Conservation (phyloP, 176 grass and related monocot species). For the Oryza meridionalis region DNA sequence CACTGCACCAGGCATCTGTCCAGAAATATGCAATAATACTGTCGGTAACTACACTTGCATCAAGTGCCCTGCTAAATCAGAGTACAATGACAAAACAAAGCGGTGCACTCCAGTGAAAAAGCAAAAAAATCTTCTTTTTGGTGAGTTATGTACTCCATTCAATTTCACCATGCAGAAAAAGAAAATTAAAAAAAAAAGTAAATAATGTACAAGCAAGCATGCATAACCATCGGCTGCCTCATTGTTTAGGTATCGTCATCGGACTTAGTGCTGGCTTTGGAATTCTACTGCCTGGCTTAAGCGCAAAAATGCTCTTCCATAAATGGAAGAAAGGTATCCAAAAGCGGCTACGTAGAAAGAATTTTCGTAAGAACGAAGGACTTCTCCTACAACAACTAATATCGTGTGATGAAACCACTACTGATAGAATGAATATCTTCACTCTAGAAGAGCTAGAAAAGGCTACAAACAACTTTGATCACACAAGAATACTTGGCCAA, state of each 20-base stretch:
- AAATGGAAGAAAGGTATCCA: constrained; percentile 19
- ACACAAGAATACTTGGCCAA: neutral
- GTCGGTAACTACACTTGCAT: too few species aligned
- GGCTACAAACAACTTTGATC: neutral
- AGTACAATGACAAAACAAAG: too few species aligned
- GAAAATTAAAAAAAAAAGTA: too few species aligned
- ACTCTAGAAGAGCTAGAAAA: neutral
- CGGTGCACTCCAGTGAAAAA: too few species aligned
- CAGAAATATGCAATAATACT: too few species aligned
- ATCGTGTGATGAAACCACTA: neutral
- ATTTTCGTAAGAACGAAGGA: constrained; percentile 31
- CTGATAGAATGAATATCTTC: neutral
- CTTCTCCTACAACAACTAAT: constrained; percentile 29
- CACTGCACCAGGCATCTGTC: too few species aligned
- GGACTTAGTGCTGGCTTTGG: neutral
- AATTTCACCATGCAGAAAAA: too few species aligned
- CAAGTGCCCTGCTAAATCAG: too few species aligned
- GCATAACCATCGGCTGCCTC: neutral
- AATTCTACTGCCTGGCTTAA: constrained; percentile 1
- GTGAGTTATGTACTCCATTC: too few species aligned
- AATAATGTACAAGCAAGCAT: too few species aligned
- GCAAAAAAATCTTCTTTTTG: too few species aligned
- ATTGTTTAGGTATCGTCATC: neutral
- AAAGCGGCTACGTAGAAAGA: neutral
- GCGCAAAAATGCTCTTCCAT: neutral